These are phyloP conservation scores for Yamadazyma nakazawae DNA, from an alignment of 805 yeast genomes.

Conservation along the genomic window DNA sequence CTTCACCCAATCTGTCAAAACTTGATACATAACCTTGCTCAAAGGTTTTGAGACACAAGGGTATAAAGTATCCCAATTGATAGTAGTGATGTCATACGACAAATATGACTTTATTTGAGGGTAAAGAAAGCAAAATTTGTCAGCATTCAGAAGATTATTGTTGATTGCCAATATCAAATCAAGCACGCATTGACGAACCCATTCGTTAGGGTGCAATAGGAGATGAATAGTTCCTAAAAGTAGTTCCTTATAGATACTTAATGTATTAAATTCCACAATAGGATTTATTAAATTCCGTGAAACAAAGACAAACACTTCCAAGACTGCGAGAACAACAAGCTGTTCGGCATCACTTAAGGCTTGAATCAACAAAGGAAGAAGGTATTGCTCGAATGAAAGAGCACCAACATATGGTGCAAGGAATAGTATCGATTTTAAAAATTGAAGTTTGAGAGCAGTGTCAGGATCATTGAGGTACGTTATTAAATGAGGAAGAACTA, in stretches of 20 bases:
- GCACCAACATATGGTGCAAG: conserved; percentile 81
- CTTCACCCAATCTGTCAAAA: conserved; percentile 11
- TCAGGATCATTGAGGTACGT: conserved; percentile 85
- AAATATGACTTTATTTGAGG: conserved; percentile 78
- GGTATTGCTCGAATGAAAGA: conserved; percentile 79
- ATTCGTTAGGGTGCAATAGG: conserved; percentile 79
- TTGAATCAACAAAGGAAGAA: conserved; percentile 80
- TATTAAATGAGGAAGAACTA: conserved; percentile 83
- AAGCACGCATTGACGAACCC: conserved; percentile 72
- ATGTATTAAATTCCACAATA: conserved; percentile 32
- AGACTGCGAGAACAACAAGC: conserved; percentile 66
- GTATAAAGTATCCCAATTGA: conserved; percentile 62
- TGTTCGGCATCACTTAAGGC: conserved; percentile 83
- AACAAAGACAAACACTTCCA: conserved; percentile 43
- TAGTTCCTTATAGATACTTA: conserved; percentile 37
- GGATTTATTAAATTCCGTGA: conserved; percentile 31
- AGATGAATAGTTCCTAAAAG: conserved; percentile 45
- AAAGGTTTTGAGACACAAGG: conserved; percentile 68
- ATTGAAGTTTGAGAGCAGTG: conserved; percentile 61
- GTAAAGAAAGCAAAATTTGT: conserved; percentile 74
- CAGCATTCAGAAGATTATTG: conserved; percentile 66
- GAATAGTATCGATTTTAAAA: conserved; percentile 68
- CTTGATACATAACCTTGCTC: conserved; percentile 14
- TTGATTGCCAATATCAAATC: conserved; percentile 61
- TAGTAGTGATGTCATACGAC: conserved; percentile 69